A percentile compares a stretch with the other conserved stretches of the same genome.
phyloP scores from a whole-genome alignment of 2,329 filamentous ascomycete species.

The Talaromyces amestolkiae region DNA sequence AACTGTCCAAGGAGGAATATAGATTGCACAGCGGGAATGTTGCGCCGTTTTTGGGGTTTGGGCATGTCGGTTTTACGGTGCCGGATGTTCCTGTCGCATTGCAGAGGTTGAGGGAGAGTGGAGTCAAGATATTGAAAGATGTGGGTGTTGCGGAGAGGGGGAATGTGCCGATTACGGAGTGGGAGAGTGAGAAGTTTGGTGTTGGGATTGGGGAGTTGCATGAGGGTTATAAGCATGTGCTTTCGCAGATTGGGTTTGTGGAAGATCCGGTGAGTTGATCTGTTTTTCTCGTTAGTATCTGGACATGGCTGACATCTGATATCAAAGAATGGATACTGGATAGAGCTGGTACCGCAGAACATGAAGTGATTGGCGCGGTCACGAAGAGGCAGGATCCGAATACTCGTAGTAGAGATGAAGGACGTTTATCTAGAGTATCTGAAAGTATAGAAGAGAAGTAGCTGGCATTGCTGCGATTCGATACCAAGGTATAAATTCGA shows the following conservation, averaged over 20 bases:
- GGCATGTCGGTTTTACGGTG: slow-evolving; percentile 41
- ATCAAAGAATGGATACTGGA: slow-evolving; percentile 4
- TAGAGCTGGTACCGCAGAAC: slow-evolving; percentile 4
- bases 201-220: slow-evolving; percentile 35
- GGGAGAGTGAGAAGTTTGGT: slow-evolving; percentile 31
- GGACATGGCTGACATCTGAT: not conserved
- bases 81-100: slow-evolving; percentile 35
- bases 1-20: slow-evolving; percentile 22
- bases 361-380: not conserved
- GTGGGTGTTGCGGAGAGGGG: slow-evolving; percentile 29
- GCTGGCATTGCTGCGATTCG: not conserved
- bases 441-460: not conserved
- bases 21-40: slow-evolving; percentile 30
- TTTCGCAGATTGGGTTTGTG: slow-evolving; percentile 40
- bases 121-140: slow-evolving; percentile 38
- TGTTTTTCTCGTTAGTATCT: too few species aligned
- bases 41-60: slow-evolving; percentile 38
- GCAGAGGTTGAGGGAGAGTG: slow-evolving; percentile 28
- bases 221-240: slow-evolving; percentile 34
- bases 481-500: not conserved
- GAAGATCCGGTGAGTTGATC: slow-evolving; percentile 35
- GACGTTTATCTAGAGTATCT: not conserved
- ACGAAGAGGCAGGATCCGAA: not conserved
- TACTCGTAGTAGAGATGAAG: not conserved
- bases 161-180: slow-evolving; percentile 33